Evolutionary conservation across 371 early-diverging fungal species (phyloP).

Genomic region (Saksenaea vasiformis): DNA sequence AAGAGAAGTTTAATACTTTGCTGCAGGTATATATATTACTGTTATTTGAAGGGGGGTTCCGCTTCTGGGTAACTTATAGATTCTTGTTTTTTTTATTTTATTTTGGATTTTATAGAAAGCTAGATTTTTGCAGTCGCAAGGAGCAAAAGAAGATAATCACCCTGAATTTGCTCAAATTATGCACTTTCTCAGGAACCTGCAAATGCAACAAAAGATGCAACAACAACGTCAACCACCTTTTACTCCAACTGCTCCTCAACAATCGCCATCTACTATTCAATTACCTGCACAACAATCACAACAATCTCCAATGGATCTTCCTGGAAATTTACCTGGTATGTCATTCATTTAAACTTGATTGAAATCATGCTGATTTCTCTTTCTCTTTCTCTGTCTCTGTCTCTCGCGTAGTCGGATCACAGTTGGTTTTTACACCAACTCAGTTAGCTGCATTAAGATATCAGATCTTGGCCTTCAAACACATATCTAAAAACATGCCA

Average conservation of each 20-base stretch:
- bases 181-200: constrained; percentile 48
- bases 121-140: constrained; percentile 41
- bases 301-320: constrained; percentile 8
- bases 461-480: constrained; percentile 81
- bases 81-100: no score
- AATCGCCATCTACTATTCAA: constrained; percentile 11
- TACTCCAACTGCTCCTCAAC: not conserved
- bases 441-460: constrained; percentile 68
- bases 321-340: constrained; percentile 5
- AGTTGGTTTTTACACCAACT: constrained; percentile 48
- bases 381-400: not conserved
- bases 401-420: not conserved
- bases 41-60: not conserved
- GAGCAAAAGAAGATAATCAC: constrained; percentile 67
- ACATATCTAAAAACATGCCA: constrained; percentile 74
- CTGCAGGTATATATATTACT: constrained; percentile 16
- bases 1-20: constrained; percentile 22
- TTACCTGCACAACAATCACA: constrained; percentile 11
- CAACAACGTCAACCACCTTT: constrained; percentile 17
- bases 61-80: no score
- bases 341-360: not conserved
- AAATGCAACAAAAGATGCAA: constrained; percentile 25
- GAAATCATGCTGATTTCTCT: not conserved
- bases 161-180: constrained; percentile 64
- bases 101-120: constrained; percentile 18